Evolutionary conservation across 129 eudicot species (phyloP).

Genomic region (Flaveria ramosissima): DNA sequence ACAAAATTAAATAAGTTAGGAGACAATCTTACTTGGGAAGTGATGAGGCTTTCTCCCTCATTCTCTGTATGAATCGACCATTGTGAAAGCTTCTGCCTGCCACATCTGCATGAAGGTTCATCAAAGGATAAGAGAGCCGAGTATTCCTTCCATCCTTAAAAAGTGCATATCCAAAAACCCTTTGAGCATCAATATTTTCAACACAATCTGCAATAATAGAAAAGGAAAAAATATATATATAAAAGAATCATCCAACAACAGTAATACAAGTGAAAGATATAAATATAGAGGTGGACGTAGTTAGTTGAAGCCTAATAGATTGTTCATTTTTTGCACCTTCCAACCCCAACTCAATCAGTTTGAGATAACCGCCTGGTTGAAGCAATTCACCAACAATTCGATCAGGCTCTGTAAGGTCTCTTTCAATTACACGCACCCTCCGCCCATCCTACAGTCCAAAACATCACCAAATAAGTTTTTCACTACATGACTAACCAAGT

Average conservation of each 20-base stretch:
- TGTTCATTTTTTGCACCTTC: conserved; percentile 43
- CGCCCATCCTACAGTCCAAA: conserved; percentile 64
- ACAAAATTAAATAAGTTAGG: not conserved
- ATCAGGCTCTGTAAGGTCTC: conserved; percentile 77
- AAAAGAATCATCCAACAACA: conserved; percentile 23
- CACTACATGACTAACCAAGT: conserved; percentile 3
- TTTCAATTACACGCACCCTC: conserved; percentile 66
- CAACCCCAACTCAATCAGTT: conserved; percentile 64
- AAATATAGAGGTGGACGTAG: conserved; percentile 5
- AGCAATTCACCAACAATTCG: conserved; percentile 82
- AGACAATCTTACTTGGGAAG: conserved; percentile 60
- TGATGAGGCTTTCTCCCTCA: conserved; percentile 81
- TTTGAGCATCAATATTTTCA: conserved; percentile 75
- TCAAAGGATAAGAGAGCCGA: conserved; percentile 71
- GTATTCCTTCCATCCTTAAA: conserved; percentile 82
- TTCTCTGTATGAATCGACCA: conserved; percentile 77
- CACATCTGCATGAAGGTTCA: conserved; percentile 72
- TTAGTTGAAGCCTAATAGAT: conserved; percentile 15
- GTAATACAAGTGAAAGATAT: not conserved
- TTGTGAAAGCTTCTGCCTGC: conserved; percentile 89
- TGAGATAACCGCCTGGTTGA: conserved; percentile 86
- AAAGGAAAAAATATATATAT: not conserved
- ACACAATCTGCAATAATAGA: conserved; percentile 61
- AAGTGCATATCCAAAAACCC: conserved; percentile 85
- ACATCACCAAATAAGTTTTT: conserved; percentile 14